phyloP scores from a whole-genome alignment of 2,329 filamentous ascomycete species.

The Xylaria sp. region DNA sequence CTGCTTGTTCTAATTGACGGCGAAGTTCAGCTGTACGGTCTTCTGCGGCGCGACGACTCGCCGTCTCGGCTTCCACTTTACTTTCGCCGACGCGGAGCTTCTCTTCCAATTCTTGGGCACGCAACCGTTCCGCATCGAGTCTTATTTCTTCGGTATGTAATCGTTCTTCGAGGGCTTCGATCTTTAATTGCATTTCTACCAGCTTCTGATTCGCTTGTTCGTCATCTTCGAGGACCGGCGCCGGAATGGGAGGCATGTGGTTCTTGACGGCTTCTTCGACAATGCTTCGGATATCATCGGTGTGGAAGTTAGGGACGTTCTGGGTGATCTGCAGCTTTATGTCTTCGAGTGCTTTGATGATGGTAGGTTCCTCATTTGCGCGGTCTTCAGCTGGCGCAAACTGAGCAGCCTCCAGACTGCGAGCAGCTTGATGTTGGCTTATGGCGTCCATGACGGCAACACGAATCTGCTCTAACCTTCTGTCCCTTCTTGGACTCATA shows the following conservation, averaged over 20 bases:
- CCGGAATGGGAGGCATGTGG: constrained; percentile 64
- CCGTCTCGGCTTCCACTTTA: constrained; percentile 61
- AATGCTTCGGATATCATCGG: constrained; percentile 68
- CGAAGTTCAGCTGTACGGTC: constrained; percentile 64
- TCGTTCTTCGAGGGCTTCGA: constrained; percentile 54
- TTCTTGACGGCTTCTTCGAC: constrained; percentile 72
- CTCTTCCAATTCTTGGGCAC: constrained; percentile 69
- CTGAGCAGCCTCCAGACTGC: constrained; percentile 48
- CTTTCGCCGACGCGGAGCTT: constrained; percentile 61
- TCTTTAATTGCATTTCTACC: constrained; percentile 68
- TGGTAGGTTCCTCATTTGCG: constrained; percentile 57
- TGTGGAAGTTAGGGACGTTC: constrained; percentile 58
- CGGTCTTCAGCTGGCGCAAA: constrained; percentile 43
- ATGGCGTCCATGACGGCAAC: constrained; percentile 79
- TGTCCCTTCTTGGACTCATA: constrained; percentile 81
- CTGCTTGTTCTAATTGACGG: constrained; percentile 66
- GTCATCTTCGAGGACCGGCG: constrained; percentile 58
- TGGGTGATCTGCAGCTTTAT: constrained; percentile 66
- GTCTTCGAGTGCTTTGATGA: constrained; percentile 75
- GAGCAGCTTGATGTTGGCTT: constrained; percentile 62
- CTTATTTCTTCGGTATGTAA: constrained; percentile 44
- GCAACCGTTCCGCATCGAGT: constrained; percentile 51
- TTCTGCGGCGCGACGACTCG: constrained; percentile 62
- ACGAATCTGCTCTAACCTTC: constrained; percentile 84
- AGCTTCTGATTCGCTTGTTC: constrained; percentile 65